Conservation (phyloP, 768 basidiomycete species). For the Rhizopogon rudus region DNA sequence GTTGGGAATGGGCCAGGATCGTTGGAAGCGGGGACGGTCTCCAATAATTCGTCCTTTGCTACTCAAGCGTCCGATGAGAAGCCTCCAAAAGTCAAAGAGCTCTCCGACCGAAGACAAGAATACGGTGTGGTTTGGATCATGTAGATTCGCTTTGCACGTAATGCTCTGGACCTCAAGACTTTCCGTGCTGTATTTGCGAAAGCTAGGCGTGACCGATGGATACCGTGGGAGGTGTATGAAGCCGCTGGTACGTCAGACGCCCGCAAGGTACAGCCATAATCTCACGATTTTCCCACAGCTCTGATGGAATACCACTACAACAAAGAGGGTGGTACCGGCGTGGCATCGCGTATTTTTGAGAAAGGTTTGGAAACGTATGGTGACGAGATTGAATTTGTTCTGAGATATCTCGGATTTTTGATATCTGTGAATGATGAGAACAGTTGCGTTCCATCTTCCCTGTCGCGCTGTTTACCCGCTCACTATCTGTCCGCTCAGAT, state of each 20-base stretch:
- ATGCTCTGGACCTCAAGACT: slow-evolving; percentile 82
- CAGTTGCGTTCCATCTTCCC: slow-evolving; percentile 49
- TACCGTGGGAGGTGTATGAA: slow-evolving; percentile 91
- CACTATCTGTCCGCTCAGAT: slow-evolving; percentile 46
- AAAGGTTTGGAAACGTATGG: slow-evolving; percentile 82
- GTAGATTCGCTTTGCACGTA: slow-evolving; percentile 89
- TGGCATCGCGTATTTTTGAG: slow-evolving; percentile 91
- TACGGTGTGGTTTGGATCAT: slow-evolving; percentile 80
- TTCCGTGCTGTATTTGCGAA: slow-evolving; percentile 75
- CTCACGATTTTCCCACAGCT: slow-evolving; percentile 42
- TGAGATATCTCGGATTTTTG: slow-evolving; percentile 88
- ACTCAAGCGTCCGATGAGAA: slow-evolving; percentile 51
- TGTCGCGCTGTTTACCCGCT: background rate
- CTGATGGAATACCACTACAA: slow-evolving; percentile 92
- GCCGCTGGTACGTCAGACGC: slow-evolving; percentile 59
- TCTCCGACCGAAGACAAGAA: slow-evolving; percentile 53
- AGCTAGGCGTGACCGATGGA: slow-evolving; percentile 72
- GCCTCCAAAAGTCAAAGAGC: slow-evolving; percentile 48
- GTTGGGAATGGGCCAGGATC: slow-evolving; percentile 9
- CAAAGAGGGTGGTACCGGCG: slow-evolving; percentile 62
- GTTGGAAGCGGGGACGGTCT: slow-evolving; percentile 27
- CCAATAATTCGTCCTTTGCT: slow-evolving; percentile 43
- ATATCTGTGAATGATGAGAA: slow-evolving; percentile 93
- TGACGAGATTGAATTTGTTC: slow-evolving; percentile 79
- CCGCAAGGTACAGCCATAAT: background rate